phyloP scores from a whole-genome alignment of 805 yeast species.

The Teunomyces gatunensis region DNA sequence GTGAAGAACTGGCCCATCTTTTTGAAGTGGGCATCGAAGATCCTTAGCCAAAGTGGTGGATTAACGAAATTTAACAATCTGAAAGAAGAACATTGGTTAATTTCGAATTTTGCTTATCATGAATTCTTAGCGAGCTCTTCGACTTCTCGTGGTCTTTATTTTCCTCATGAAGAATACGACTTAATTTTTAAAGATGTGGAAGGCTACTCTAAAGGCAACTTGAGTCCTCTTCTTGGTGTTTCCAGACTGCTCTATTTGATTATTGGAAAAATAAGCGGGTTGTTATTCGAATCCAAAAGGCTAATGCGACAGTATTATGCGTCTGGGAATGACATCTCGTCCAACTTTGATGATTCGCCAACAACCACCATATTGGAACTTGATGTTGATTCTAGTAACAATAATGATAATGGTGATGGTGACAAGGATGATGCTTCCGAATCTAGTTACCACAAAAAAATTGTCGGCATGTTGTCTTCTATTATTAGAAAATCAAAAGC shows the following conservation, averaged over 20 bases:
- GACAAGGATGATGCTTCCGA: conserved; percentile 20
- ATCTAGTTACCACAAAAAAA: conserved; percentile 21
- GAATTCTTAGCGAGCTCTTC: conserved; percentile 67
- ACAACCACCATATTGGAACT: neutral
- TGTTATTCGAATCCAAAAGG: conserved; percentile 49
- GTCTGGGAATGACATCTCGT: neutral
- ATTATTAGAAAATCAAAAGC: conserved; percentile 31
- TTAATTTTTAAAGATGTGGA: conserved; percentile 40
- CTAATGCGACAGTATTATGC: conserved; percentile 8
- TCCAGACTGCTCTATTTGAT: conserved; percentile 65
- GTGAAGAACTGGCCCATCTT: conserved; percentile 71
- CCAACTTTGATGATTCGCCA: neutral
- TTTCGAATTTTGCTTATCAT: conserved; percentile 78
- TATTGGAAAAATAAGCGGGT: conserved; percentile 64
- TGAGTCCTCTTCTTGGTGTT: conserved; percentile 73
- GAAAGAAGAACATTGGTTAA: conserved; percentile 67
- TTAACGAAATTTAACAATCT: conserved; percentile 49
- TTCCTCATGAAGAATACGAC: conserved; percentile 60
- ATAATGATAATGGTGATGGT: conserved; percentile 5
- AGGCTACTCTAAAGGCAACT: conserved; percentile 37
- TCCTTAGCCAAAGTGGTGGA: conserved; percentile 64
- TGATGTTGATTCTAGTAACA: neutral
- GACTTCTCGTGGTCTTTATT: conserved; percentile 61
- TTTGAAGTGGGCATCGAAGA: conserved; percentile 61
- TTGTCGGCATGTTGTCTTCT: conserved; percentile 20